Base-by-base conservation (phyloP, 257 asterid genomes). In the Fraxinus cuspidata region DNA sequence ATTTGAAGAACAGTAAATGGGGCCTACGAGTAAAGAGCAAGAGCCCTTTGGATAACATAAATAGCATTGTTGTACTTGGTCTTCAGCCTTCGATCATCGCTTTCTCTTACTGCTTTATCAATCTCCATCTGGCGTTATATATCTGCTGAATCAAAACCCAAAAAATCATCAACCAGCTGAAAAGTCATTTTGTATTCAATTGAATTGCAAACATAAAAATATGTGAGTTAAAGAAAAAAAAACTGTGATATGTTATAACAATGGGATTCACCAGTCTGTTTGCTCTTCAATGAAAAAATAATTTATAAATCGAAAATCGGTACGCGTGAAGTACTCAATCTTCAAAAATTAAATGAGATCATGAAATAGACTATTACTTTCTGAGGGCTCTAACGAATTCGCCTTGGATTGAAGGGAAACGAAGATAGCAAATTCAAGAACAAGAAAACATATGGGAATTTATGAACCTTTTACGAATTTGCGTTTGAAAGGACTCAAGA, bases 51-150 rank as follows among this genome's bases (percentile, higher is more conserved):
- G 82, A 94, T 94, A 47, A 92, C 97, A 78, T 89, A 85, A 82
- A 94, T 85, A 83, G 98, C 97, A 75, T 91, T 94, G 83, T 83
- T 86, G 85, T 91, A 94, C 91, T 94, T 94, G 0, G 93, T 92
- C 89, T 88, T 91, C 90, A 94, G 82, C 81, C 98, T 86, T 73
- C 76, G 78, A 79, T 94, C 98, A 80, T 91, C 92, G 79, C 93
- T 84, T 79, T 79, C 96, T 77, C 87, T 83, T 35, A 94, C 83
- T 65, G 98, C 97, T 77, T 84, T 84, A 81, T 91, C 91, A 75
- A 94, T 90, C 95, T 92, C 98, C 98, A 94, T 92, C 80, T 80
- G 83, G 29, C 63, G 66, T 49, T 73, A 27, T 63, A 27, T 63
- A 63, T 25, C 28, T 13, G 18, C 34, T 12, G 34, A 12, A 63